Percentiles rank a stretch among this genome's conserved stretches.
These are phyloP conservation scores for Aspergillus nomiae DNA, from an alignment of 2,329 filamentous ascomycete genomes.

Conservation along the genomic window DNA sequence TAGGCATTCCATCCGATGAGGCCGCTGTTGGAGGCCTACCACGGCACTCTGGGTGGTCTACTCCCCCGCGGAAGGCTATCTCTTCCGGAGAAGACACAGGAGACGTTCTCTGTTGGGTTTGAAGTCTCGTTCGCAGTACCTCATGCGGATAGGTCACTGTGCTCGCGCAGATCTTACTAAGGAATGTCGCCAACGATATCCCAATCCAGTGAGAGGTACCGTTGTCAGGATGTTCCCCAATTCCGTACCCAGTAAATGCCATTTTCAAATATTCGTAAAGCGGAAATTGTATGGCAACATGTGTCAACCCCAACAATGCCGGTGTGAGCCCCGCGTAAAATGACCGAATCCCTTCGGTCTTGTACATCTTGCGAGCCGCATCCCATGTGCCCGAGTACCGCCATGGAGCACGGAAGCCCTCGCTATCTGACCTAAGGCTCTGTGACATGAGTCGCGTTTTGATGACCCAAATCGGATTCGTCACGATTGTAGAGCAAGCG, in stretches of 20 bases:
- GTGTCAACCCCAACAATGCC: conserved; percentile 85
- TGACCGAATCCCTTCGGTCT: conserved; percentile 79
- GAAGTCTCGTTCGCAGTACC: conserved; percentile 87
- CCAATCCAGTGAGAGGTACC: conserved; percentile 75
- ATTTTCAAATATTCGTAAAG: conserved; percentile 93
- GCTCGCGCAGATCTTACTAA: conserved; percentile 93
- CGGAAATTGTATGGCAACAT: conserved; percentile 96
- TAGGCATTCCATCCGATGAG: conserved; percentile 61
- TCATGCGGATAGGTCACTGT: conserved; percentile 97
- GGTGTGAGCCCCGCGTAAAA: conserved; percentile 96
- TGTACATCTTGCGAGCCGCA: conserved; percentile 95
- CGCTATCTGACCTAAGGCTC: conserved; percentile 57
- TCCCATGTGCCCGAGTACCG: conserved; percentile 89
- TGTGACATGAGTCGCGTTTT: conserved; percentile 98
- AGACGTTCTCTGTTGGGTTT: conserved; percentile 80
- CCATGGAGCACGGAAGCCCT: conserved; percentile 64
- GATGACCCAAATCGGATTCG: conserved; percentile 99
- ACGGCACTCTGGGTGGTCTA: conserved; percentile 46
- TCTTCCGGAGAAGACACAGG: conserved; percentile 52
- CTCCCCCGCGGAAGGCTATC: conserved; percentile 49
- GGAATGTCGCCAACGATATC: conserved; percentile 81
- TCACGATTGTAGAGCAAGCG: conserved; percentile 87
- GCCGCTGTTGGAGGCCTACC: conserved; percentile 45
- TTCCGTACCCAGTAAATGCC: conserved; percentile 83
- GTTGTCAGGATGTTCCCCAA: conserved; percentile 69